Percentiles rank a stretch among this genome's conserved stretches.
These are phyloP conservation scores for Tolypocladium endophyticum DNA, from an alignment of 2,329 filamentous ascomycete species.

Conservation along the genomic window DNA sequence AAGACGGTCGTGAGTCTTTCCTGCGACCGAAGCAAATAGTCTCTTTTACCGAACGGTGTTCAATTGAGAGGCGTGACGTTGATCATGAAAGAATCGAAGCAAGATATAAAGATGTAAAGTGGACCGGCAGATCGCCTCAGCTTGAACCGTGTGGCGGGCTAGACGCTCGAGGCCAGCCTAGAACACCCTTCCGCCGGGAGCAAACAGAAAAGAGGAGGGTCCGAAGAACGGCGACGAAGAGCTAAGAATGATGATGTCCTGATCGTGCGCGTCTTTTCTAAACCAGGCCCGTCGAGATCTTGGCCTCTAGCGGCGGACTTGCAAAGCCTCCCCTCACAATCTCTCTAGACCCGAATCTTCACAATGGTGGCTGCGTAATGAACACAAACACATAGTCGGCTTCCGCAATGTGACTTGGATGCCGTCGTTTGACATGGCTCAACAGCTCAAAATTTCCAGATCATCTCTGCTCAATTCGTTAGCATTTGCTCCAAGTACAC, in stretches of 20 bases:
- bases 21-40: neutral
- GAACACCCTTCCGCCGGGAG: neutral
- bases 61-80: slow-evolving; percentile 7
- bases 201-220: neutral
- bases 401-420: neutral
- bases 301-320: neutral
- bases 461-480: slow-evolving; percentile 17
- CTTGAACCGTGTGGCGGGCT: neutral
- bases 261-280: neutral
- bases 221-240: neutral
- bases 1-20: neutral
- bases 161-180: slow-evolving; percentile 1
- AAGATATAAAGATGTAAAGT: slow-evolving; percentile 2
- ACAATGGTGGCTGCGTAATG: neutral
- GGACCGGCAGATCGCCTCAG: slow-evolving; percentile 2
- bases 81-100: slow-evolving; percentile 2
- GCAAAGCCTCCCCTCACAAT: slow-evolving; percentile 2
- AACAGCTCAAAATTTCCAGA: neutral
- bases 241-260: neutral
- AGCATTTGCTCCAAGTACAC: slow-evolving; percentile 11
- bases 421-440: neutral
- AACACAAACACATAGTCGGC: neutral
- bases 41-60: slow-evolving; percentile 1
- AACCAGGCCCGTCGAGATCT: neutral
- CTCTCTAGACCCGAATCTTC: neutral